Evolutionary conservation across 192 early-diverging fungal species (phyloP).

Genomic region (Coemansia sp.): DNA sequence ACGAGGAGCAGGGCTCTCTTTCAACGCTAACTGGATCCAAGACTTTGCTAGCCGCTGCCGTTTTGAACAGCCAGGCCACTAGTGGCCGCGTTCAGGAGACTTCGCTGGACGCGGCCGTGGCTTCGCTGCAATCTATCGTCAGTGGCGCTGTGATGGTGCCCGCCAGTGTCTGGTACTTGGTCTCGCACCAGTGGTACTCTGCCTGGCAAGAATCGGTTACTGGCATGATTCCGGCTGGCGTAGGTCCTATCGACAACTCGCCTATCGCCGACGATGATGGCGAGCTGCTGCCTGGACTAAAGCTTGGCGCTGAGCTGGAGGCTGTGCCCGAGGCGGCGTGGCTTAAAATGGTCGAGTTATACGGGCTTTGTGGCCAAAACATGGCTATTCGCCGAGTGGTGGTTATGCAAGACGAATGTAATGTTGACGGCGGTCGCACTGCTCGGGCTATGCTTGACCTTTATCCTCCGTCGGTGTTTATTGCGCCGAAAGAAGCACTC

Average conservation of each 20-base stretch:
- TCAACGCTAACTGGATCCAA: constrained; percentile 1
- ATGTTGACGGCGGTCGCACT: background rate
- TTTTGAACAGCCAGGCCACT: background rate
- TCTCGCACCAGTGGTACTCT: constrained; percentile 51
- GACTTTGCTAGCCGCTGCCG: background rate
- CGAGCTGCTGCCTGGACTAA: constrained; percentile 42
- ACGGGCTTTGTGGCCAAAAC: constrained; percentile 20
- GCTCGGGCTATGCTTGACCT: constrained; percentile 20
- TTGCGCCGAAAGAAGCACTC: background rate
- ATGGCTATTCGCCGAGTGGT: constrained; percentile 19
- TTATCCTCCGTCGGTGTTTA: constrained; percentile 28
- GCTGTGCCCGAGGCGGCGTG: constrained; percentile 57
- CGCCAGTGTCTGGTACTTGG: constrained; percentile 56
- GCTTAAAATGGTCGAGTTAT: constrained; percentile 54
- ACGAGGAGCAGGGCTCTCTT: constrained; percentile 17
- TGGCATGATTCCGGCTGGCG: constrained; percentile 20
- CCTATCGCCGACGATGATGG: constrained; percentile 28
- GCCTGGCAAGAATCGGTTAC: constrained; percentile 52
- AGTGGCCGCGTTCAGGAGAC: background rate
- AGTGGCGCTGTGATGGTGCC: constrained; percentile 26
- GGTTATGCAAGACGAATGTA: constrained; percentile 2
- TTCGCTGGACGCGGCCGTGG: constrained; percentile 16
- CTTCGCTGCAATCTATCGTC: constrained; percentile 24
- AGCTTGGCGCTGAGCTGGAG: constrained; percentile 29
- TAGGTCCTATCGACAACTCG: constrained; percentile 58